Evolutionary conservation across 1,284 basidiomycete genomes (phyloP), one percentile per base, ranked within the genome.

Genomic region (Garcileccinum viscosum): DNA sequence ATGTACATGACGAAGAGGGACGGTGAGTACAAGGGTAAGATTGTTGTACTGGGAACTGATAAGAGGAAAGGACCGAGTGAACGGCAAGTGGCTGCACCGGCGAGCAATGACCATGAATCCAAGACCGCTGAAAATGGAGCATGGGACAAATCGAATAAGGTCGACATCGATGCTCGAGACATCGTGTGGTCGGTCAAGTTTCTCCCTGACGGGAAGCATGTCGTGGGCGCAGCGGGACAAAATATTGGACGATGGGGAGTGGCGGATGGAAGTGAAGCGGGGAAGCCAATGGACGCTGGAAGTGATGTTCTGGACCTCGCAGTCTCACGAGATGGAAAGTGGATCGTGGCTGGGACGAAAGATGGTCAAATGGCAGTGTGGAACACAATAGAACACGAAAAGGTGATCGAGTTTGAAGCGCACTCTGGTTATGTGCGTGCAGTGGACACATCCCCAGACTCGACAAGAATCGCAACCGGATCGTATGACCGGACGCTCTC

Each of bases 371-470:
- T 50, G 24, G 8, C 4, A 12, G 14, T 47, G 6, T 47, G n/a
- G 44, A 1, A 50, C 24, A 2, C 44, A 12, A 14, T 0, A 19
- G 7, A 0, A 5, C n/a, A 24, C n/a, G 1, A 24, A 6, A 50
- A 14, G 24, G 47, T 24, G 47, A 15, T 0, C 0, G n/a, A 50
- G 1, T 50, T 50, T 4, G 2, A 4, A 15, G n/a, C n/a, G 24
- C 14, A 50, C 24, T 4, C 0, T 8, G 17, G 0, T 19, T 8
- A 8, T 12, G 42, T 27, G 47, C 0, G 0, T 50, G 24, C 47
- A 7, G 0, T 50, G 47, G 47, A 50, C 14, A 4, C 27, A 5
- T 50, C 47, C 14, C 9, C 6, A 1, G 47, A 50, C 15, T 12
- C n/a, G 6, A 27, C 47, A 24, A 50, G 27, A 50, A 27, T 50